phyloP scores from a whole-genome alignment of 768 basidiomycete species.

The Lentinula raphanica region DNA sequence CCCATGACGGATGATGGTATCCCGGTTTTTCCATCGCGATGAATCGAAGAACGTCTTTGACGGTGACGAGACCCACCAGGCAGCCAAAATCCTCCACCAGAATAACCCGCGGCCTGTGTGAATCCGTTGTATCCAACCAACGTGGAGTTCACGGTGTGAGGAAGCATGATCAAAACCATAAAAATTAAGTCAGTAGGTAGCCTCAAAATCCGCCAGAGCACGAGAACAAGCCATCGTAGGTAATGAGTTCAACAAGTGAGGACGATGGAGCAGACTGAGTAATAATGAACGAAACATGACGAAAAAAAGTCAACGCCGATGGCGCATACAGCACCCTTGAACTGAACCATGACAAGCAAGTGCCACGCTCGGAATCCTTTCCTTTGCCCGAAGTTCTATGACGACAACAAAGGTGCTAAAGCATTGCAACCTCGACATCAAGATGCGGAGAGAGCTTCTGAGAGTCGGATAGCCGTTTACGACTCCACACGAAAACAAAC shows the following conservation, averaged over 20 bases:
- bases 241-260: neutral
- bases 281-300: neutral
- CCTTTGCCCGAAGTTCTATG: neutral
- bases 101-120: conserved; percentile 84
- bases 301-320: neutral
- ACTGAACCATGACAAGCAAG: too few species aligned
- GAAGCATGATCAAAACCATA: neutral
- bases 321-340: neutral
- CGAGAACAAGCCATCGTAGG: neutral
- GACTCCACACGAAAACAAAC: neutral
- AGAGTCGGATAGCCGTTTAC: too few species aligned
- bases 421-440: neutral
- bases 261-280: neutral
- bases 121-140: neutral
- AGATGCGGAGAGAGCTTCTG: too few species aligned
- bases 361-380: too few species aligned
- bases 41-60: conserved; percentile 92
- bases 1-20: conserved; percentile 50
- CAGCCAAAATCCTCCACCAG: conserved; percentile 84
- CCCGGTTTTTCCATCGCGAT: conserved; percentile 55
- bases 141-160: neutral
- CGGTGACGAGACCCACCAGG: conserved; percentile 83
- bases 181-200: neutral
- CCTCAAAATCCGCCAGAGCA: too few species aligned
- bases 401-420: neutral